phyloP scores from a whole-genome alignment of 768 basidiomycete genomes.

The Coprinellus aureogranulatus region DNA sequence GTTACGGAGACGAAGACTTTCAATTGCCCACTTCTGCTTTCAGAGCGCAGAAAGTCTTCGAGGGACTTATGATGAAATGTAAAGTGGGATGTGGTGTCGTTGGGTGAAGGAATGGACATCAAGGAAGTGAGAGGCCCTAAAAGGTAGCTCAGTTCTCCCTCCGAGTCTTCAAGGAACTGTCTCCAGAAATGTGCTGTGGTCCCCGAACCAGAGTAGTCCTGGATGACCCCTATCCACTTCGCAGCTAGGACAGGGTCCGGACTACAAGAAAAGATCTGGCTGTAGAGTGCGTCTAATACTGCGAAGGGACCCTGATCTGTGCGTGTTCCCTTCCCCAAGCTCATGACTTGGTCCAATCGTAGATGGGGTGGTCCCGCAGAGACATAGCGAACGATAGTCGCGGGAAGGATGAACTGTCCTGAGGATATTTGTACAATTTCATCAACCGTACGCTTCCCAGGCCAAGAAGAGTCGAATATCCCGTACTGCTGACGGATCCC shows the following conservation, averaged over 20 bases:
- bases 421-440: background rate
- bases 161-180: background rate
- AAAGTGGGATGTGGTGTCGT: background rate
- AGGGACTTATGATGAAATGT: background rate
- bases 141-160: background rate
- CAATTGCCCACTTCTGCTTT: no score
- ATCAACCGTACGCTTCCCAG: background rate
- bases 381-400: conserved; percentile 12
- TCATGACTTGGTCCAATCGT: conserved; percentile 5
- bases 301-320: background rate
- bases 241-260: background rate
- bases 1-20: no score
- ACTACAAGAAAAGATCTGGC: background rate
- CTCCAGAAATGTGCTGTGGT: background rate
- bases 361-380: conserved; percentile 7
- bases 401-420: conserved; percentile 17
- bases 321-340: background rate
- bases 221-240: background rate
- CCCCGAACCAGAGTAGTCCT: no score
- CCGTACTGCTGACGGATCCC: background rate
- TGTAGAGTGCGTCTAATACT: background rate
- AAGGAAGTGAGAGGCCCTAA: background rate
- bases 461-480: conserved; percentile 1
- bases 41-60: background rate
- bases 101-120: background rate